Base-by-base conservation (phyloP, 1,284 basidiomycete species). In the Golubevia pallescens region DNA sequence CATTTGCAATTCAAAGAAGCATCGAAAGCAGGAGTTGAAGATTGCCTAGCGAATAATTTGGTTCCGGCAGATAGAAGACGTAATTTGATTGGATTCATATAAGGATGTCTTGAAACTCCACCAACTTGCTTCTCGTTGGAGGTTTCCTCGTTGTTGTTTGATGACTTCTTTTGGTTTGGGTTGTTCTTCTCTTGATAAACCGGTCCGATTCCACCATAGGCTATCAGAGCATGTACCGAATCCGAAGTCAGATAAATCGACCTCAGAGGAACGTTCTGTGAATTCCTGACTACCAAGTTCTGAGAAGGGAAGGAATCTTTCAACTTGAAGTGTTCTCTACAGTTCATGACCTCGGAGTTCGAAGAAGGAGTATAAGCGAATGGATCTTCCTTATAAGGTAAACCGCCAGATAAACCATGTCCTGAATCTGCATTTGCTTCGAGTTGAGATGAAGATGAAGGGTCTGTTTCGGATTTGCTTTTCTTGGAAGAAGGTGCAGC, bases 271-370 rank as follows among this genome's bases (percentile, higher is more conserved):
- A 75, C 71, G 54, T 74, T 77, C n/a, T 77, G 74, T 20, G 71
- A 61, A 66, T 84, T 84, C 55, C 82, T 77, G 7, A 83, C 80
- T 2, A 84, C 70, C 21, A 84, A 67, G 63, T 83, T 83, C 62
- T 71, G 71, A 3, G 69, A 51, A 20, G 74, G 74, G 70, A 84
- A 83, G 6, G 65, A 61, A 57, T 69, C 58, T 60, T 69, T 73
- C 63, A 84, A 69, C 51, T 74, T 73, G 23, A 82, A 84, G 71
- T 75, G 81, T 51, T 75, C 68, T 51, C 76, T 62, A 55, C 78
- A 76, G 14, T 74, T 71, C 53, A 73, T 74, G 10, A 77, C 65
- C 61, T 84, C 73, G 24, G 74, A 66, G 56, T 82, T 75, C 23
- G 64, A 57, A 2, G 69, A 67, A 14, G 67, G 63, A 21, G 84